Evolutionary conservation across 345 rosid genomes (phyloP).

Genomic region (Turnera subulata): DNA sequence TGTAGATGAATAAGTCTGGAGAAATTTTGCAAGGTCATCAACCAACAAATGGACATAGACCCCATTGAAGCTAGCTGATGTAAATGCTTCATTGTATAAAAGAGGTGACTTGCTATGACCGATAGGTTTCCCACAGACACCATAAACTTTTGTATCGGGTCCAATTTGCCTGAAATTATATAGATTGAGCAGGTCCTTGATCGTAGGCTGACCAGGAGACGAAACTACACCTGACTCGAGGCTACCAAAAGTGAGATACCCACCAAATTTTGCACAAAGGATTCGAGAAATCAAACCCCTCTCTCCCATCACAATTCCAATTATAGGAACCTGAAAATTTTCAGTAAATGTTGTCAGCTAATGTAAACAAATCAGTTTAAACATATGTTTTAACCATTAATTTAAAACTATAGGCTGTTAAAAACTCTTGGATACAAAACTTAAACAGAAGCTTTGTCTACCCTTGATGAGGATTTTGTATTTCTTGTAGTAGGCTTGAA

Average conservation of each 20-base stretch:
- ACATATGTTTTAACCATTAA: too few relatives aligned
- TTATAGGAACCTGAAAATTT: slow-evolving; percentile 72
- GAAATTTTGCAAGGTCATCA: slow-evolving; percentile 68
- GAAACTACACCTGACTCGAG: slow-evolving; percentile 76
- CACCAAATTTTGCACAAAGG: slow-evolving; percentile 88
- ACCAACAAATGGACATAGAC: slow-evolving; percentile 73
- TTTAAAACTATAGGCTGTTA: too few relatives aligned
- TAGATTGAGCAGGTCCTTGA: slow-evolving; percentile 64
- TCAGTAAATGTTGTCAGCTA: too few relatives aligned
- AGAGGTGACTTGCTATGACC: slow-evolving; percentile 93
- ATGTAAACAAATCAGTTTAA: too few relatives aligned
- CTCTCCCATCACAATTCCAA: slow-evolving; percentile 92
- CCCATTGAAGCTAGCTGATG: slow-evolving; percentile 72
- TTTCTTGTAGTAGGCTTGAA: too few relatives aligned
- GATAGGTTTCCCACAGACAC: slow-evolving; percentile 89
- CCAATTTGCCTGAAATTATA: slow-evolving; percentile 79
- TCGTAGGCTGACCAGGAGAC: slow-evolving; percentile 92
- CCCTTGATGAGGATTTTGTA: too few relatives aligned
- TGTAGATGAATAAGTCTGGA: too few relatives aligned
- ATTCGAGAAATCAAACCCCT: slow-evolving; percentile 86
- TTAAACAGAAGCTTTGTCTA: too few relatives aligned
- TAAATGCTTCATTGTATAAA: slow-evolving; percentile 84
- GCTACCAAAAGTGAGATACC: slow-evolving; percentile 84
- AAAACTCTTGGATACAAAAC: too few relatives aligned
- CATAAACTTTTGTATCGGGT: slow-evolving; percentile 85